These are phyloP conservation scores for Pythium utonaiense DNA, from an alignment of 352 stramenopile genomes.

Conservation along the genomic window DNA sequence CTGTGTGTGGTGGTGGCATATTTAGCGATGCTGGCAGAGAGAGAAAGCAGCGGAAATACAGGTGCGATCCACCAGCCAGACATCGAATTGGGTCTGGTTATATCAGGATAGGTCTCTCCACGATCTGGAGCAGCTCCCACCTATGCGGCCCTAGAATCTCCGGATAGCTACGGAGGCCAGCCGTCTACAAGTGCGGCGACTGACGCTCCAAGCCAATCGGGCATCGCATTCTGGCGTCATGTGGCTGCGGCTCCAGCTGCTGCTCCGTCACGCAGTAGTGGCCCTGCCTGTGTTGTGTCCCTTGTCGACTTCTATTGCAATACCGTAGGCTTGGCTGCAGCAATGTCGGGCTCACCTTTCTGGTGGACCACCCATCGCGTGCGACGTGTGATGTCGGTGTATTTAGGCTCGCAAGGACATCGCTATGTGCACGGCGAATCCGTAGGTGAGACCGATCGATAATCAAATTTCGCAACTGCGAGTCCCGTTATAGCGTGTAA, in stretches of 20 bases:
- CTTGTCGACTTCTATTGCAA: no score
- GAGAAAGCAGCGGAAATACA: background rate
- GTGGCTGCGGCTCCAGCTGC: background rate
- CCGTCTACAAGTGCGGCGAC: background rate
- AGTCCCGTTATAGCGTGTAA: background rate
- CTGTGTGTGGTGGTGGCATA: background rate
- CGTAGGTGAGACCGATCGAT: no score
- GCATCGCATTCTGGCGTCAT: background rate
- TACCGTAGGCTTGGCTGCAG: no score
- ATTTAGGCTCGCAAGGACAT: background rate
- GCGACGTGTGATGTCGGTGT: no score
- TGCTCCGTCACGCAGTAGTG: no score
- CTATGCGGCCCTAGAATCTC: background rate
- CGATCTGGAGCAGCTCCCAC: no score
- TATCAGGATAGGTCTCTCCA: no score
- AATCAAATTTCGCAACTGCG: no score
- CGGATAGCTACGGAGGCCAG: background rate
- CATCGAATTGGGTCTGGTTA: background rate
- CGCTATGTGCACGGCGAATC: no score
- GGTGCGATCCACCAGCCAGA: background rate
- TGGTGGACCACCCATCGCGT: no score
- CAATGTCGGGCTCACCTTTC: no score
- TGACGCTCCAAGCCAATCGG: background rate
- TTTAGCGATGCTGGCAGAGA: slow-evolving; percentile 2
- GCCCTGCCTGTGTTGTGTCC: no score